Evolutionary conservation across 306 rosid genomes (phyloP).

Genomic region (Cucumis sativus): Cucumber_9930_V3 NC_026661.2:19513501-19514000

Average conservation of each 20-base stretch:
- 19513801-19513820: neutral
- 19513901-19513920: neutral
- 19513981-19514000: neutral
- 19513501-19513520: neutral
- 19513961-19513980: neutral
- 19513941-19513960: neutral
- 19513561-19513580: neutral
- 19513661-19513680: neutral
- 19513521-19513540: neutral
- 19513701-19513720: neutral
- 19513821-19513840: neutral
- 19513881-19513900: neutral
- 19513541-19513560: neutral
- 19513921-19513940: neutral
- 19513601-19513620: neutral
- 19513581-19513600: neutral
- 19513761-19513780: neutral
- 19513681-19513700: neutral
- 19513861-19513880: too few species aligned
- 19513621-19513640: neutral
- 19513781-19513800: neutral
- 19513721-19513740: neutral
- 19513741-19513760: neutral
- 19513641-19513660: neutral
- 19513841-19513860: too few species aligned